These are phyloP conservation scores for Rhytidiadelphus loreus DNA, from an alignment of 225 moss, liverwort and hornwort genomes.

Conservation along the genomic window DNA sequence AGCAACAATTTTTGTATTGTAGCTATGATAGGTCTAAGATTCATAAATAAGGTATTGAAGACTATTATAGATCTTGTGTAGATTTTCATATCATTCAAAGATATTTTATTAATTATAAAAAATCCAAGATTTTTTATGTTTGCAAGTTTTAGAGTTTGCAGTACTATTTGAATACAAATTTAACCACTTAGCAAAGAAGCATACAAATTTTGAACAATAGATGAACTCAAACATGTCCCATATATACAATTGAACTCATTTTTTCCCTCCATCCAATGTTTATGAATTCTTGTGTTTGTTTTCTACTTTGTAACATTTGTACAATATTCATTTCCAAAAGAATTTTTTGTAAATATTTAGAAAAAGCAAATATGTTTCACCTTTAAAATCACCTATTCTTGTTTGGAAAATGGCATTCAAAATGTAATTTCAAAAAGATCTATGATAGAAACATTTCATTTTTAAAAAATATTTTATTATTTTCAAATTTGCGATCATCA, in stretches of 20 bases:
- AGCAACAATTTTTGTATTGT: neutral
- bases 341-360: neutral
- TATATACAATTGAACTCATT: too few species aligned
- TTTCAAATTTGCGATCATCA: neutral
- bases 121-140: accelerated
- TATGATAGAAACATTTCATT: neutral
- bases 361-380: neutral
- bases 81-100: neutral
- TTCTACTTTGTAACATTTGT: neutral
- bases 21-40: neutral
- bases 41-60: neutral
- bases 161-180: neutral
- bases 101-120: neutral
- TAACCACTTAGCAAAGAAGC: neutral
- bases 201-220: neutral
- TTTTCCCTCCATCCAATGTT: neutral
- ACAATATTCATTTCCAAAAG: neutral
- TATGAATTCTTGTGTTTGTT: neutral
- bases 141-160: neutral
- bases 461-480: neutral
- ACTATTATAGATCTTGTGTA: neutral
- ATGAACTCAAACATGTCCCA: neutral
- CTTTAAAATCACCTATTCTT: neutral
- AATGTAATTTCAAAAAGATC: neutral
- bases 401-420: accelerated